Conservation (phyloP, 1,139 yeast species). For the Suhomyces kunorum region DNA sequence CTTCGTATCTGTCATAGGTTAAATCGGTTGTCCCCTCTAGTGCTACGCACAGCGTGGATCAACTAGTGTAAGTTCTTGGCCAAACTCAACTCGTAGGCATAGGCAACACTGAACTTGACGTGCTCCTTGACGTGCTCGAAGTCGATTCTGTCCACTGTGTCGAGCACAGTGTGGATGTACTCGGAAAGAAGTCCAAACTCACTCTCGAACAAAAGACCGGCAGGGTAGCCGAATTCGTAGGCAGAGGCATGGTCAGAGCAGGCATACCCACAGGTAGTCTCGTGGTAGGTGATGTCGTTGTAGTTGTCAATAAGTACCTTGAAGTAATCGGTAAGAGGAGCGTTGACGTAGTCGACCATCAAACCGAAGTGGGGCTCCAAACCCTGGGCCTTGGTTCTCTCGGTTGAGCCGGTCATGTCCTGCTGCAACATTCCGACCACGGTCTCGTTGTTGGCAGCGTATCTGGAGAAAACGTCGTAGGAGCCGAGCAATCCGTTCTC, state of each 20-base stretch:
- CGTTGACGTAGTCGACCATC: constrained; percentile 71
- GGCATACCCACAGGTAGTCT: constrained; percentile 85
- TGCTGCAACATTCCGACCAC: constrained; percentile 89
- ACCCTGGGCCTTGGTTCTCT: constrained; percentile 54
- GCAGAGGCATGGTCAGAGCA: constrained; percentile 95
- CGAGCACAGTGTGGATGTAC: constrained; percentile 74
- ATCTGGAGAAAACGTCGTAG: constrained; percentile 67
- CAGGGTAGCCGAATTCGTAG: constrained; percentile 76
- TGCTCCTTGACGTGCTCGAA: constrained; percentile 52
- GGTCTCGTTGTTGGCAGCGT: constrained; percentile 44
- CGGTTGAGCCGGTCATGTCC: constrained; percentile 90
- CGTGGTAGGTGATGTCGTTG: constrained; percentile 67
- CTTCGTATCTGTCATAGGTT: too few relatives aligned
- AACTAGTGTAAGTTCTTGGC: constrained; percentile 11
- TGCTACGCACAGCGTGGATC: not conserved
- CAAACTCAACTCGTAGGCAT: constrained; percentile 62
- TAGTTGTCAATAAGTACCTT: constrained; percentile 61
- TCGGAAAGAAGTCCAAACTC: constrained; percentile 63
- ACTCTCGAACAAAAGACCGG: constrained; percentile 79
- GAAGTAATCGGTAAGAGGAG: constrained; percentile 59
- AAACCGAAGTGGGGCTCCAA: constrained; percentile 77
- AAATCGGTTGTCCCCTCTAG: not conserved
- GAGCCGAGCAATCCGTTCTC: constrained; percentile 93
- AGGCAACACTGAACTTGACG: constrained; percentile 71
- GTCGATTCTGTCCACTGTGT: constrained; percentile 78